phyloP scores from a whole-genome alignment of 345 rosid species.

The Gossypium australe region DNA sequence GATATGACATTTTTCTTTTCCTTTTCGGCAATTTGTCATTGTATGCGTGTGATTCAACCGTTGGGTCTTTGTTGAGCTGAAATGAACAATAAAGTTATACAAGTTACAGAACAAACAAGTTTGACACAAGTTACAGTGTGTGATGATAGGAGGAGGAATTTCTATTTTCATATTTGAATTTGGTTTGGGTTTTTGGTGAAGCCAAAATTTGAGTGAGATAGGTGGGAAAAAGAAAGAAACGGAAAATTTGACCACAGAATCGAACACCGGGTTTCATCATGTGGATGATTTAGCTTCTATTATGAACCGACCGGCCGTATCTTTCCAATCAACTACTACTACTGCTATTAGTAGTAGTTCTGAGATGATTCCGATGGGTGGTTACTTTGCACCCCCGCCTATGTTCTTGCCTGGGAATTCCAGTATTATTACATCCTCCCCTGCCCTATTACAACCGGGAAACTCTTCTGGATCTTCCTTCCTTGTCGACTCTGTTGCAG shows the following conservation, averaged over 20 bases:
- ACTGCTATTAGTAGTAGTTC: constrained; percentile 35
- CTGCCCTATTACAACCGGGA: constrained; percentile 32
- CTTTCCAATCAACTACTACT: constrained; percentile 42
- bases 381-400: constrained; percentile 35
- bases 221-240: background rate
- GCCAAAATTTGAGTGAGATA: background rate
- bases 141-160: background rate
- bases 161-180: background rate
- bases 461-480: constrained; percentile 48
- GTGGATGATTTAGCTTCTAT: constrained; percentile 30
- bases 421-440: constrained; percentile 27
- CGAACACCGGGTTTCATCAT: constrained; percentile 42
- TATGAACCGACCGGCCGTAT: constrained; percentile 43
- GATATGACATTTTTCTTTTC: constrained; percentile 11
- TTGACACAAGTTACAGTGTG: background rate
- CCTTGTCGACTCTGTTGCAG: constrained; percentile 53
- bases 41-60: background rate
- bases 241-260: constrained; percentile 51
- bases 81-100: background rate
- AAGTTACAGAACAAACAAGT: background rate
- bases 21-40: background rate
- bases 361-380: constrained; percentile 45
- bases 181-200: background rate
- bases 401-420: constrained; percentile 36
- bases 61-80: constrained; percentile 7